Base-by-base conservation (phyloP, 2,329 filamentous ascomycete genomes). In the Simplicillium sp. region DNA sequence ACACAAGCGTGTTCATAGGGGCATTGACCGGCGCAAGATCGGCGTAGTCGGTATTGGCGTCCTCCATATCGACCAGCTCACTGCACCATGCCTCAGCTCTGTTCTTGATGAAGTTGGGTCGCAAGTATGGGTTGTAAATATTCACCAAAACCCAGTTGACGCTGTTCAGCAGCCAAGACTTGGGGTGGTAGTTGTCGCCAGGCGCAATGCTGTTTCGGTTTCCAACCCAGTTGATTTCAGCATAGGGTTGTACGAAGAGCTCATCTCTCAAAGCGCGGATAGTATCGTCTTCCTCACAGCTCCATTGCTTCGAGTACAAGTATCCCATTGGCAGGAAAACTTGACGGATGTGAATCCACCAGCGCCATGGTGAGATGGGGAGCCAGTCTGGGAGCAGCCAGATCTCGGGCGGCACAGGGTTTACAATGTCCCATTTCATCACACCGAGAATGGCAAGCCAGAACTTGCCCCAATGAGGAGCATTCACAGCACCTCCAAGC, bases 261-360 rank as follows among this genome's bases (percentile, higher is more conserved):
- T 98, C 92, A 45, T 89, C 68, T 16, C 83, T 80, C 33, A 98
- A 62, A 41, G 78, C 75, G 16, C 75, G 75, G 39, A 84, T 85
- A 2, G 94, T 59, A 4, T 83, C 76, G 33, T 85, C 90, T 50
- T 84, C 72, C 13, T 87, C 84, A 48, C 83, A 84, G 20, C 72
- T 74, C 80, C 87, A 96, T 47, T 73, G 73, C 66, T 84, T 87
- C 0, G 88, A 94, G 68, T 84, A 95, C 34, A 97, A 62, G 55
- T 84, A 96, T 1, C 84, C 80, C 87, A 97, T 96, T 5, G 89
- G 84, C 37, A 95, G 60, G 54, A 90, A 95, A n/a, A 98, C 89
- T 62, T 85, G 80, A n/a, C 92, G 87, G 61, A 96, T 96, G 54
- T 98, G 92, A 53, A 97, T 86, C 90, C 89, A 96, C 89, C 90